Conservation (phyloP, 2,329 filamentous ascomycete species). For the Hypoxylon sp. region DNA sequence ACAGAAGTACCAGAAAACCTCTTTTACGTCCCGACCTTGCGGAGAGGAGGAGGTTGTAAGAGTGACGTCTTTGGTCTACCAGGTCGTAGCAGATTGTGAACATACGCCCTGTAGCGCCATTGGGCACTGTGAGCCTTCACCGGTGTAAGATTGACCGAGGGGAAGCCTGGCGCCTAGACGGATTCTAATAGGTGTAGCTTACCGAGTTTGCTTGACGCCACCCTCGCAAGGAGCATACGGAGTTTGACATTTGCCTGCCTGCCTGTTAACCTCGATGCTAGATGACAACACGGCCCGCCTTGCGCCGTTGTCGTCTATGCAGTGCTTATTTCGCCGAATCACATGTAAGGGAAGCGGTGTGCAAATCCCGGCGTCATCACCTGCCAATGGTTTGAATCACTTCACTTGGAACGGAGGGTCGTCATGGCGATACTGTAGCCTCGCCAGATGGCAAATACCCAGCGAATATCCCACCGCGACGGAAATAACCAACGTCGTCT, state of each 20-base stretch:
- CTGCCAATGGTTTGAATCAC: slow-evolving; percentile 6
- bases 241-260: not conserved
- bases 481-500: slow-evolving; percentile 1
- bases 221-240: not conserved
- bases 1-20: not conserved
- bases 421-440: not conserved
- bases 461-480: not conserved
- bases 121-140: slow-evolving; percentile 20
- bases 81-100: slow-evolving; percentile 9
- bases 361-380: not conserved
- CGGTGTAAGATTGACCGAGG: slow-evolving; percentile 35
- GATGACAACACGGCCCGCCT: not conserved
- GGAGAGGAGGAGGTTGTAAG: slow-evolving; percentile 11
- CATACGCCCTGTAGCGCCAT: slow-evolving; percentile 15
- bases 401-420: not conserved
- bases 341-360: slow-evolving; percentile 5
- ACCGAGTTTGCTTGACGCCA: slow-evolving; percentile 18
- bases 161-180: slow-evolving; percentile 3
- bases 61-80: slow-evolving; percentile 7
- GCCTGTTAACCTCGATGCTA: not conserved
- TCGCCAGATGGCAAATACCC: not conserved
- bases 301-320: not conserved
- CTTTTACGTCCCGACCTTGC: slow-evolving; percentile 9
- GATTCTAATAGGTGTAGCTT: slow-evolving; percentile 13
- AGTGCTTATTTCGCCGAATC: not conserved